phyloP scores from a whole-genome alignment of 257 asterid genomes.

The Scutellaria galericulata region DNA sequence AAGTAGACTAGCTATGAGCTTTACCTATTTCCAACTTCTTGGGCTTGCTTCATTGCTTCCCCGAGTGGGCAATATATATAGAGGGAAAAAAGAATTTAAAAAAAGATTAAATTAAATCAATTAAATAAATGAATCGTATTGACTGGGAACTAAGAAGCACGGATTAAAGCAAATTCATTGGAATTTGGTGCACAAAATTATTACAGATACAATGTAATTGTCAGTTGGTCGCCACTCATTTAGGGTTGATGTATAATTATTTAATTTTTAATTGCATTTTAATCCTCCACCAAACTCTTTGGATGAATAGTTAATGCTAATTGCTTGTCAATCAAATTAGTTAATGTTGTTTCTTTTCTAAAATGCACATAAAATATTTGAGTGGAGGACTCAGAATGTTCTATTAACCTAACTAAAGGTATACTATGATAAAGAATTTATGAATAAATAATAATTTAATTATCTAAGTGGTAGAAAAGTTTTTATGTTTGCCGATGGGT shows the following conservation, averaged over 20 bases:
- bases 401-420: slow-evolving; percentile 33
- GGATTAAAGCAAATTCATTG: slow-evolving; percentile 29
- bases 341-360: slow-evolving; percentile 20
- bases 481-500: slow-evolving; percentile 29
- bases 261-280: slow-evolving; percentile 19
- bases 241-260: slow-evolving; percentile 24
- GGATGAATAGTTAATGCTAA: slow-evolving; percentile 32
- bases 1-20: neutral
- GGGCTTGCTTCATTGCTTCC: neutral
- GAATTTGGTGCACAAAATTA: slow-evolving; percentile 23
- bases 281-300: slow-evolving; percentile 35
- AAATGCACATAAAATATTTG: slow-evolving; percentile 15
- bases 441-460: slow-evolving; percentile 25
- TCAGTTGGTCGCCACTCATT: slow-evolving; percentile 39
- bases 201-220: slow-evolving; percentile 22
- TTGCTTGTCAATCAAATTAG: slow-evolving; percentile 23
- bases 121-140: slow-evolving; percentile 25
- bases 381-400: slow-evolving; percentile 38
- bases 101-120: neutral
- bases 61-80: slow-evolving; percentile 34
- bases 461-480: slow-evolving; percentile 35
- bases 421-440: slow-evolving; percentile 26
- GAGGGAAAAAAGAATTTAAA: neutral
- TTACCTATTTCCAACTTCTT: neutral
- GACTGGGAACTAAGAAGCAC: slow-evolving; percentile 28